phyloP scores from a whole-genome alignment of 2,329 filamentous ascomycete genomes.

The Trichophyton benhamiae region DNA sequence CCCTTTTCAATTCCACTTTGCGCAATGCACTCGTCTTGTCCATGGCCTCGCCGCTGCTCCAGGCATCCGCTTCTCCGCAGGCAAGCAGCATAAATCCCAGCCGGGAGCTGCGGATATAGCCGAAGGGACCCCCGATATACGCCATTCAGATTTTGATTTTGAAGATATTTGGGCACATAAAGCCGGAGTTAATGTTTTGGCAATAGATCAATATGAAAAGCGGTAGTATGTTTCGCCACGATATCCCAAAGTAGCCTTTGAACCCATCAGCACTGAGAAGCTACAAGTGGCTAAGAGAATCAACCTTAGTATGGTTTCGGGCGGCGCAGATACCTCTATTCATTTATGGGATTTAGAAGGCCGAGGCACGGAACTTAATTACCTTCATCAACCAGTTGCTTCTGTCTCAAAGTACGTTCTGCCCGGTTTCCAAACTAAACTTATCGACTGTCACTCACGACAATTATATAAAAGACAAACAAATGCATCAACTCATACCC shows the following conservation, averaged over 20 bases:
- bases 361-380: conserved; percentile 35
- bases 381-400: conserved; percentile 44
- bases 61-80: conserved; percentile 52
- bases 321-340: conserved; percentile 72
- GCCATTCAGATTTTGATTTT: conserved; percentile 14
- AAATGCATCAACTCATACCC: conserved; percentile 31
- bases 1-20: conserved; percentile 51
- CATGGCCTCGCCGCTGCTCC: conserved; percentile 56
- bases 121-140: conserved; percentile 5
- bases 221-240: conserved; percentile 42
- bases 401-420: conserved; percentile 25
- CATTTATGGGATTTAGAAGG: conserved; percentile 77
- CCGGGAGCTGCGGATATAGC: conserved; percentile 1
- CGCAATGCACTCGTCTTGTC: conserved; percentile 54
- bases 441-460: not conserved
- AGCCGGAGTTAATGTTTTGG: conserved; percentile 65
- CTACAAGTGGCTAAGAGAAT: not conserved
- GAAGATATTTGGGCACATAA: conserved; percentile 47
- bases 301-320: conserved; percentile 57
- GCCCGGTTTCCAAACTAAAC: not conserved
- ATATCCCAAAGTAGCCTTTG: not conserved
- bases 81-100: conserved; percentile 1
- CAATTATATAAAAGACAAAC: conserved; percentile 16
- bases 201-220: conserved; percentile 71
- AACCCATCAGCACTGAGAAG: not conserved